These are phyloP conservation scores for Aspergillus jensenii DNA, from an alignment of 2,329 filamentous ascomycete genomes.

Conservation along the genomic window DNA sequence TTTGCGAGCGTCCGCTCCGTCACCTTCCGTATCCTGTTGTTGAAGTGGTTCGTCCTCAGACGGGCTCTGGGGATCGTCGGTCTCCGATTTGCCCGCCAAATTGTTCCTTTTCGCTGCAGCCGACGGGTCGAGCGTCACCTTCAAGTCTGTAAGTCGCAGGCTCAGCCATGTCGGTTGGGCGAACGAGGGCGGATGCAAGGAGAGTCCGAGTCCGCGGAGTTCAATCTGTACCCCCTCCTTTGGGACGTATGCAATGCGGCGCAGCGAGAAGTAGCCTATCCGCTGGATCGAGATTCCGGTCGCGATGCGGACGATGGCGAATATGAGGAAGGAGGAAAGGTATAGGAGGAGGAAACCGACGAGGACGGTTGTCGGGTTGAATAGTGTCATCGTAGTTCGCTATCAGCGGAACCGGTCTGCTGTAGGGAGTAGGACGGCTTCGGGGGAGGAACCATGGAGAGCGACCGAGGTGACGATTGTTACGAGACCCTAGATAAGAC, in stretches of 20 bases:
- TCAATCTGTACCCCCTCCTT: conserved; percentile 87
- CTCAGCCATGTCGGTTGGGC: conserved; percentile 96
- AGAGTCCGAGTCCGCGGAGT: conserved; percentile 82
- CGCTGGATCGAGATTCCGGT: conserved; percentile 96
- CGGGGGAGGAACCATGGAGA: conserved; percentile 23
- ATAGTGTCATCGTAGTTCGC: conserved; percentile 45
- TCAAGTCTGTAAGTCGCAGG: conserved; percentile 80
- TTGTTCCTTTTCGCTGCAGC: conserved; percentile 48
- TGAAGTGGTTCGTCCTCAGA: conserved; percentile 24
- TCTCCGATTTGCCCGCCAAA: conserved; percentile 21
- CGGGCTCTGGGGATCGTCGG: conserved; percentile 21
- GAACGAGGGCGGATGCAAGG: conserved; percentile 90
- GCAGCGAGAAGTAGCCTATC: conserved; percentile 87
- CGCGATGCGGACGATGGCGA: conserved; percentile 86
- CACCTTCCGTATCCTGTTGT: conserved; percentile 17
- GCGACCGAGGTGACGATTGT: neutral
- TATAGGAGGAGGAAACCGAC: conserved; percentile 84
- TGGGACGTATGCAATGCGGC: conserved; percentile 85
- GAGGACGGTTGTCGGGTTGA: conserved; percentile 75
- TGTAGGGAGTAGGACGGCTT: conserved; percentile 15
- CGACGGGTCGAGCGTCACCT: conserved; percentile 76
- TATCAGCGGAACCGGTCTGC: conserved; percentile 35
- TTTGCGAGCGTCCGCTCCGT: conserved; percentile 35
- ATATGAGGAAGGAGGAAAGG: conserved; percentile 86
- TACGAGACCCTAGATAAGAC: neutral